These are phyloP conservation scores for Suillus fuscotomentosus DNA, from an alignment of 768 basidiomycete species.

Conservation along the genomic window DNA sequence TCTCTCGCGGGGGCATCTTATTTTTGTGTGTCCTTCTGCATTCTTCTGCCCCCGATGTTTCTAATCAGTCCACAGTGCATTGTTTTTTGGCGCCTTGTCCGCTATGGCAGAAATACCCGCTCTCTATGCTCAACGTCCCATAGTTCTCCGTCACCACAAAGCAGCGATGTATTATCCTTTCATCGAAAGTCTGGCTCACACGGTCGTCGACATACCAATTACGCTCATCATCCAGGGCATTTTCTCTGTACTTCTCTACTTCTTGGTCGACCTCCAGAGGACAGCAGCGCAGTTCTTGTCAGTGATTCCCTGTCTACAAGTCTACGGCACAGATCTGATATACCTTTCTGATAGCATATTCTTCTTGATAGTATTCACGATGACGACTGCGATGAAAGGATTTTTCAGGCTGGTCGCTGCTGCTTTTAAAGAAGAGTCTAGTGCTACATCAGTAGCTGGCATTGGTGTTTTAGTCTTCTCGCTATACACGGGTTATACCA, in stretches of 20 bases:
- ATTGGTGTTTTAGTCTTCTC: slow-evolving; percentile 50
- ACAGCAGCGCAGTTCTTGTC: slow-evolving; percentile 66
- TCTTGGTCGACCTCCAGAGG: slow-evolving; percentile 56
- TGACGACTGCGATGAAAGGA: slow-evolving; percentile 67
- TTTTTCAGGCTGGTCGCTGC: slow-evolving; percentile 74
- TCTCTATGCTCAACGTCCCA: slow-evolving; percentile 44
- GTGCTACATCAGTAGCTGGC: slow-evolving; percentile 61
- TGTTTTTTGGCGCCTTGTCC: slow-evolving; percentile 58
- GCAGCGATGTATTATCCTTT: slow-evolving; percentile 54
- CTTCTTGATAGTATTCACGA: slow-evolving; percentile 55
- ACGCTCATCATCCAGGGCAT: slow-evolving; percentile 35
- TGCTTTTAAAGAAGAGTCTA: slow-evolving; percentile 53
- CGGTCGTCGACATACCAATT: slow-evolving; percentile 46
- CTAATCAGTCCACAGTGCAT: slow-evolving; percentile 35
- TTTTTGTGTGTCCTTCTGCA: slow-evolving; percentile 59
- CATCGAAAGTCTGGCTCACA: slow-evolving; percentile 44
- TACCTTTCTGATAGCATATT: slow-evolving; percentile 43
- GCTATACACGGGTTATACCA: slow-evolving; percentile 57
- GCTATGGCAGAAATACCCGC: slow-evolving; percentile 60
- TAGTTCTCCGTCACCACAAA: slow-evolving; percentile 40
- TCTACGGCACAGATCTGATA: neutral
- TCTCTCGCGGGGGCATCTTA: slow-evolving; percentile 77
- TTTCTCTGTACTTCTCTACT: slow-evolving; percentile 51
- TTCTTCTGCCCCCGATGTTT: slow-evolving; percentile 5
- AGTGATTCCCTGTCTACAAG: slow-evolving; percentile 31